Conservation (phyloP, 495 filamentous ascomycete species). For the Xylaria longipes region DNA sequence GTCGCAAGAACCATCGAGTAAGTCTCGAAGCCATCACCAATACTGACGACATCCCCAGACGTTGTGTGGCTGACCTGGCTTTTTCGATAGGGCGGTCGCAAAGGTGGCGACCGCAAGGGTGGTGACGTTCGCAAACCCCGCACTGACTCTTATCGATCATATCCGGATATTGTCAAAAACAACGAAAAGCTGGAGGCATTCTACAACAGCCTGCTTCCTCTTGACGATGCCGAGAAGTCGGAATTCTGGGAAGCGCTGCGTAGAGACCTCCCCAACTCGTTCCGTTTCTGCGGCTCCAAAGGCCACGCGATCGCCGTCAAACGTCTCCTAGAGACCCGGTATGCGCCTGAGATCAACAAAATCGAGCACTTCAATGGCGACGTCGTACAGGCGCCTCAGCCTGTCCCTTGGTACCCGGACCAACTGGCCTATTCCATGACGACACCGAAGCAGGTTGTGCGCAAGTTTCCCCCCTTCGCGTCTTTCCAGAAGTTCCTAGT, state of each 20-base stretch:
- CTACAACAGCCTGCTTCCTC: constrained; percentile 77
- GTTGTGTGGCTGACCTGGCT: constrained; percentile 18
- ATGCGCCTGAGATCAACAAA: constrained; percentile 85
- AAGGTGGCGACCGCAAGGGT: constrained; percentile 39
- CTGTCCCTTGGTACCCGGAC: constrained; percentile 91
- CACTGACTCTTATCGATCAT: constrained; percentile 49
- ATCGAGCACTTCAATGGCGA: constrained; percentile 77
- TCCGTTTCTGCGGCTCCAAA: constrained; percentile 93
- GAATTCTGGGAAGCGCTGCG: constrained; percentile 83
- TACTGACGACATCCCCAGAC: neutral
- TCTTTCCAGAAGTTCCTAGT: constrained; percentile 98
- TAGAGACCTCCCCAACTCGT: constrained; percentile 90
- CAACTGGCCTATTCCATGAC: constrained; percentile 95
- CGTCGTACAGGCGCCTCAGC: constrained; percentile 76
- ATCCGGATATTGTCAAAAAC: constrained; percentile 66
- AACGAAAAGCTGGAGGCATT: constrained; percentile 82
- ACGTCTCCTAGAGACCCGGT: constrained; percentile 79
- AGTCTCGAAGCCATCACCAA: constrained; percentile 13
- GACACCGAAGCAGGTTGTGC: constrained; percentile 89
- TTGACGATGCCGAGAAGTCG: constrained; percentile 73
- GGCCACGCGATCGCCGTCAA: constrained; percentile 89
- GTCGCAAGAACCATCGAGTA: constrained; percentile 38
- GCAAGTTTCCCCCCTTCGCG: constrained; percentile 89
- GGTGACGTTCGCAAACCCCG: constrained; percentile 35
- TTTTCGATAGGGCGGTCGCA: constrained; percentile 36